Base-by-base conservation (phyloP, 768 basidiomycete species). In the Pulveroboletus sp. region DNA sequence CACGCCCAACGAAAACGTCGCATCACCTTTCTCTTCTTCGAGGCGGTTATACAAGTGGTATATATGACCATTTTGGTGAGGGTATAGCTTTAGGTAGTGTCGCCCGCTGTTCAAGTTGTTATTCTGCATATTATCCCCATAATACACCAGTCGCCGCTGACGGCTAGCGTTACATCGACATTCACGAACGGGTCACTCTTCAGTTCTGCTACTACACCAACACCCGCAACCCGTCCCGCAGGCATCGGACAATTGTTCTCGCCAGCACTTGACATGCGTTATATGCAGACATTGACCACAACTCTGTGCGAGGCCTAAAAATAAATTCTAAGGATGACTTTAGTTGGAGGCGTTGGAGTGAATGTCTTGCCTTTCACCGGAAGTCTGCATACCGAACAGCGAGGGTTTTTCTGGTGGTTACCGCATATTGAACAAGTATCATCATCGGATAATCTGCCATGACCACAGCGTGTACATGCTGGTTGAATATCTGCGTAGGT, bases 51-150 rank as follows among this genome's bases (percentile, higher is more conserved):
- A 18, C 94, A 97, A 72, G 72, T 91, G 6, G 56, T 89, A 15
- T 94, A 90, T 64, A 97, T 96, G 93, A 78, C 80, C 28, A 77
- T 89, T 53, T 68, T 97, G 45, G 86, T 90, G 18, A 73, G 89
- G 39, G 81, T 84, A 50, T 67, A 57, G 55, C 38, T 24, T 32
- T 8, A 18, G 6, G 32, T 18, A 33, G 18, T 32, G 18, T 28
- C 21, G 21, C 21, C 21, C 3, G 21, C 21, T 21, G 21, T 21
- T 21, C 21, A 21, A 21, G 21, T 21, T 3, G 21, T 21, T 21
- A 21, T 21, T 3, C 21, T 21, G 21, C 27, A 28, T 28, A 28
- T 28, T 28, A 8, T 28, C 21, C 3, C 21, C 21, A 21, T 21
- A 21, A 21, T 21, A 3, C 21, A 21, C 21, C 3, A 21, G 21